These are phyloP conservation scores for Elaphomyces granulatus DNA, from an alignment of 495 filamentous ascomycete genomes.

Conservation along the genomic window DNA sequence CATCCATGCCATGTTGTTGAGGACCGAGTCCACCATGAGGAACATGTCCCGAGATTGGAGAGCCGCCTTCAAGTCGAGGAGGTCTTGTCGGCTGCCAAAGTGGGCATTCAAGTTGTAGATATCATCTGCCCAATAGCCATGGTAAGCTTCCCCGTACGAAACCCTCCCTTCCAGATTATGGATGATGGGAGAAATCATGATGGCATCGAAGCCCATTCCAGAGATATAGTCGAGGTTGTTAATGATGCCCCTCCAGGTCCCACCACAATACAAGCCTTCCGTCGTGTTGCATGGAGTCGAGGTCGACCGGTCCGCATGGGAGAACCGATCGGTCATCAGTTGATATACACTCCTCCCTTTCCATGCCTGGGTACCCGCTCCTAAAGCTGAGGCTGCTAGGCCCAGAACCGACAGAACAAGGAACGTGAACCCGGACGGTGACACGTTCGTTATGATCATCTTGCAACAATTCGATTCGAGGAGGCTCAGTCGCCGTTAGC, in stretches of 20 bases:
- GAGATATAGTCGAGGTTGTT: constrained; percentile 37
- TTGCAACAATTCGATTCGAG: background rate
- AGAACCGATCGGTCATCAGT: constrained; percentile 62
- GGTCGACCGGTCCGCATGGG: constrained; percentile 46
- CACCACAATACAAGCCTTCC: constrained; percentile 49
- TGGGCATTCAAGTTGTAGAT: constrained; percentile 45
- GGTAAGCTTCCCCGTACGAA: constrained; percentile 38
- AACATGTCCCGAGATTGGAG: constrained; percentile 46
- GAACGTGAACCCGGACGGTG: background rate
- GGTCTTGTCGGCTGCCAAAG: constrained; percentile 45
- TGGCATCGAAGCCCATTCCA: constrained; percentile 52
- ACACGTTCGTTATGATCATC: background rate
- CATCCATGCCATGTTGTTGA: constrained; percentile 51
- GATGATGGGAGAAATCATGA: constrained; percentile 58
- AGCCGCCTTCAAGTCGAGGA: constrained; percentile 37
- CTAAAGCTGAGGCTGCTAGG: background rate
- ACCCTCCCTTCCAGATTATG: constrained; percentile 35
- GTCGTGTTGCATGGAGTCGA: constrained; percentile 32
- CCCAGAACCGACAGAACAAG: background rate
- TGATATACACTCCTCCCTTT: constrained; percentile 50
- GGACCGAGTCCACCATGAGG: constrained; percentile 55
- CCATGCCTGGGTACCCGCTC: constrained; percentile 22
- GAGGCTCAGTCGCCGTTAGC: background rate
- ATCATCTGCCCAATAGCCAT: constrained; percentile 55
- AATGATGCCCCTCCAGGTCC: constrained; percentile 51